Evolutionary conservation across 257 asterid genomes (phyloP).

Genomic region (Plantago elongata): DNA sequence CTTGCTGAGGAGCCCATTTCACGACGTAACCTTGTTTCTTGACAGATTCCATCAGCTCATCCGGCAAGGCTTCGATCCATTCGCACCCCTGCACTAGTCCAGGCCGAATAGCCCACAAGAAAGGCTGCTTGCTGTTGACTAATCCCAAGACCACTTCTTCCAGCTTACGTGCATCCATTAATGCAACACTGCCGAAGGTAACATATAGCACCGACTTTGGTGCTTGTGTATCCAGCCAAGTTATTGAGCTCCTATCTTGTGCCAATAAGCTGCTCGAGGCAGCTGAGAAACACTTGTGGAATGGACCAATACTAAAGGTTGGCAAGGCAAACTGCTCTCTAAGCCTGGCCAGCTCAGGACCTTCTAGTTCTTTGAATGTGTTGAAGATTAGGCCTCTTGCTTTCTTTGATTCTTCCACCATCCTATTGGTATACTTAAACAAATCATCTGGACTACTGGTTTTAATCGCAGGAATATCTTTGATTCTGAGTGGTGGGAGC

Average conservation of each 20-base stretch:
- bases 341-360: conserved; percentile 22
- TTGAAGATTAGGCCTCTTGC: conserved; percentile 29
- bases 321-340: conserved; percentile 11
- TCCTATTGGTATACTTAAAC: not conserved
- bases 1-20: not conserved
- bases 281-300: conserved; percentile 35
- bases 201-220: conserved; percentile 40
- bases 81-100: not conserved
- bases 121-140: not conserved
- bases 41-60: not conserved
- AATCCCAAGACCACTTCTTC: not conserved
- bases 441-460: conserved; percentile 17
- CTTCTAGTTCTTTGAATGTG: conserved; percentile 30
- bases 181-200: conserved; percentile 43
- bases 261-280: conserved; percentile 30
- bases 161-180: conserved; percentile 20
- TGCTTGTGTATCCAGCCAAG: conserved; percentile 38
- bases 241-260: conserved; percentile 33
- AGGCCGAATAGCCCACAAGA: not conserved
- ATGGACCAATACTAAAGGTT: conserved; percentile 25
- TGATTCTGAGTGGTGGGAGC: conserved; percentile 31
- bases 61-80: not conserved
- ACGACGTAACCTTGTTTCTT: not conserved
- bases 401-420: conserved; percentile 29
- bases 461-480: conserved; percentile 26